Evolutionary conservation across 1,139 yeast genomes (phyloP), one percentile per base, ranked within the genome.

Genomic region (Dujonia santamariae): DNA sequence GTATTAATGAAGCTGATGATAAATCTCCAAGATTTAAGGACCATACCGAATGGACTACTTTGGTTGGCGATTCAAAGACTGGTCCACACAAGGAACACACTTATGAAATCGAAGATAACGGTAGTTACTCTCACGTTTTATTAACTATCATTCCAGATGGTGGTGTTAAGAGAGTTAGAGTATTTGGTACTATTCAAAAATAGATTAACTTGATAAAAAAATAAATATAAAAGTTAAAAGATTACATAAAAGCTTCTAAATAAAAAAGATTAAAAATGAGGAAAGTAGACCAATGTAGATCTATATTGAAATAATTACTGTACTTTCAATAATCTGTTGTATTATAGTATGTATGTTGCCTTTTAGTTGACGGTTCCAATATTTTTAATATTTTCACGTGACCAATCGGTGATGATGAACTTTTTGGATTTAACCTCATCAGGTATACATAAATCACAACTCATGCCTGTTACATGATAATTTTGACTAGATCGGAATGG

Each of bases 141-240:
- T 56, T 90, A 46, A 79, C 86, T 13, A 84, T 90, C 55, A 84
- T 88, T 43, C 97, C 97, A 20, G 97, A 90, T 53, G 97, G 97
- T 35, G 97, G 97, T 42, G 87, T 88, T 38, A 90, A 90, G 69
- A 76, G 97, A 56, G 63, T 90, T 29, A 75, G 96, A 46, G 92
- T 87, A 20, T 75, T 77, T 52, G 97, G 97, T 25, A 67, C 73
- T 17, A 61, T 73, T 36, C 71, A 62, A 11, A 11, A 31, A 16
- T 35, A 28, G 17, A 14, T 20, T 6, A 5, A 20, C 31, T 28
- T 7, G 7, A 15, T 7, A 25, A 13, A 13, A 15, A 25, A 25
- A 25, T 7, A 25, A 25, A 25, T 7, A 7, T 25, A 25, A 11
- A 25, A 25, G 17, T 7, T 12, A 21, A 21, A 12, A 21, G n/a